phyloP scores from a whole-genome alignment of 2,329 filamentous ascomycete genomes.

The Ophiostoma montium region DNA sequence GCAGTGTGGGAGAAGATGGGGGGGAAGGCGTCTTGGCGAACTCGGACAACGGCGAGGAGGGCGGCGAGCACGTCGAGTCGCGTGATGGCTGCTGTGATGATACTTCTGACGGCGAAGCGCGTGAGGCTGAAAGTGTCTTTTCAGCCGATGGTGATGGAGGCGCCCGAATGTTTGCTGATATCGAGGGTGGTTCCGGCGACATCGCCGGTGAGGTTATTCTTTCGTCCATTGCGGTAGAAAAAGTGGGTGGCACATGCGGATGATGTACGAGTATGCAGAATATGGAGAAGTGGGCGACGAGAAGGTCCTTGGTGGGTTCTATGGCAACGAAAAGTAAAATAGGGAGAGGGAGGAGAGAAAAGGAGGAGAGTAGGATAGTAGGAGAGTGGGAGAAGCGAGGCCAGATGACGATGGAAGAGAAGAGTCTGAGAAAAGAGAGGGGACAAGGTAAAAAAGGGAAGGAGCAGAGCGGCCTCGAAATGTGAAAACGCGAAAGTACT shows the following conservation, averaged over 20 bases:
- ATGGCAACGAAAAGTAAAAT: background rate
- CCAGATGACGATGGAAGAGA: background rate
- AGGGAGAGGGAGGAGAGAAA: background rate
- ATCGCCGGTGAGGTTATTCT: conserved; percentile 8
- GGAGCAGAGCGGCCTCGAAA: background rate
- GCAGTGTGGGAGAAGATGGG: conserved; percentile 25
- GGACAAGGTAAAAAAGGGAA: background rate
- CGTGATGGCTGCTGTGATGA: conserved; percentile 1
- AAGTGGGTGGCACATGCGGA: background rate
- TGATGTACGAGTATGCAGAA: background rate
- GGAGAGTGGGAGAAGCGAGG: background rate
- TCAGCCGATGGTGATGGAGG: background rate
- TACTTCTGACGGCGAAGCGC: background rate
- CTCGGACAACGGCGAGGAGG: conserved; percentile 26
- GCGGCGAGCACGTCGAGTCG: background rate
- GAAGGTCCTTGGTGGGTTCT: background rate
- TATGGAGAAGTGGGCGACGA: background rate
- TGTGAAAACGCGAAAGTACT: background rate
- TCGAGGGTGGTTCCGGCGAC: background rate
- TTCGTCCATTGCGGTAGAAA: conserved; percentile 5
- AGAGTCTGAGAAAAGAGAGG: background rate
- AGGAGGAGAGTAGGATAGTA: background rate
- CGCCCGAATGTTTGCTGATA: background rate
- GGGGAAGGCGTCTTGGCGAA: conserved; percentile 40
- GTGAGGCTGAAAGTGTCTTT: background rate